Base-by-base conservation (phyloP, 148 eudicot genomes). In the Rhododendron griersonianum region DNA sequence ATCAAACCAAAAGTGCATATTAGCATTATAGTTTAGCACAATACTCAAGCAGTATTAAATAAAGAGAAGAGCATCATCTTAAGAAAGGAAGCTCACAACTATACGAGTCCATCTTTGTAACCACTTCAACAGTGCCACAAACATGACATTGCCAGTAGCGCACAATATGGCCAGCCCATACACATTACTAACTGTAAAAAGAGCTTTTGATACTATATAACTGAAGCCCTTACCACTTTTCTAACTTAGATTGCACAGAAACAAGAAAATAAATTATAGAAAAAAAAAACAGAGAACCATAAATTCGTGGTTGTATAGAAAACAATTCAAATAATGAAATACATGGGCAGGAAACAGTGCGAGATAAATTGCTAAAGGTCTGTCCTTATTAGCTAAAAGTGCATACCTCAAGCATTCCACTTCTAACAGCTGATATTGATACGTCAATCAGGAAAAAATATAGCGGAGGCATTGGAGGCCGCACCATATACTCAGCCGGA, bases 341-440 rank as follows among this genome's bases (percentile, higher is more conserved):
- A 1, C 37, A 23, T 18, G 67, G 67, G 16, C 13, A 69, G 48
- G 11, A 81, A 79, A 21, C 19, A 81, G 59, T 16, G 47, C 7
- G 59, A 33, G 69, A 71, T 19, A 28, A 71, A 25, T 69, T 67
- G 78, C 78, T 47, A 69, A 71, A 83, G 33, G 21, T 48, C 47
- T 80, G 41, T 23, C 33, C 16, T 78, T n/a, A 10, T 59, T 16
- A 74, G 80, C 50, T 35, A 63, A 87, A 81, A 85, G 57, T 33
- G 77, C 92, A 90, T 95, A 95, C 99, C 99, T 97, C 96, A 92
- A 97, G 93, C 98, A 95, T 94, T 86, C 99, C 99, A 91, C 98
- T 97, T 90, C 91, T 91, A 75, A 93, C 96, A 7, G 99, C 98
- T 83, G 98, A 94, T 77, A 92, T 86, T 50, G 99, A 95, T 67